These are phyloP conservation scores for Lineolata rhizophorae DNA, from an alignment of 495 filamentous ascomycete species.

Conservation along the genomic window DNA sequence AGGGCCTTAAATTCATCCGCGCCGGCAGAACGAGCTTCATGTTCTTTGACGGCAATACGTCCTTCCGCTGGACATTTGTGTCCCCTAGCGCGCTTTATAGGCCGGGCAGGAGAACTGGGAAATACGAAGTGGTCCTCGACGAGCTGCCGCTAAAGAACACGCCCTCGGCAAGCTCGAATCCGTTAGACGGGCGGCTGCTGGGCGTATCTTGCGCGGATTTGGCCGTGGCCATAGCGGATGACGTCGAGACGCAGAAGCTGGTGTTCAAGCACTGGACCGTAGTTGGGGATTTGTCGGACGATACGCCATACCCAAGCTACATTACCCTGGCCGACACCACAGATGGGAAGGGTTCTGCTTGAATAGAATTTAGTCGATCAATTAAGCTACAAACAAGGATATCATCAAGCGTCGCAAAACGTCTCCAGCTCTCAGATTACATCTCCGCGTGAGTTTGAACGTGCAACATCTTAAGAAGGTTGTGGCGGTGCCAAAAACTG, in stretches of 20 bases:
- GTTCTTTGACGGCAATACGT: conserved; percentile 13
- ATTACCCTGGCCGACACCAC: no score
- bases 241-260: conserved; percentile 11
- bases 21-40: conserved; percentile 11
- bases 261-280: conserved; percentile 15
- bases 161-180: no score
- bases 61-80: conserved; percentile 12
- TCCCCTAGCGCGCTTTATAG: conserved; percentile 9
- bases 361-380: no score
- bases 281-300: conserved; percentile 7
- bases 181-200: conserved; percentile 11
- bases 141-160: conserved; percentile 6
- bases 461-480: conserved; percentile 9
- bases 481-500: conserved; percentile 11
- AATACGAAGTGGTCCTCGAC: conserved; percentile 12
- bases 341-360: no score
- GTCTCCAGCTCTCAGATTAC: no score
- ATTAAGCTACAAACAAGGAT: no score
- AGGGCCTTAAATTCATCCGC: conserved; percentile 10
- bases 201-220: conserved; percentile 13
- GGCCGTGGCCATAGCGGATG: conserved; percentile 15
- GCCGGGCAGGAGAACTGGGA: conserved; percentile 12
- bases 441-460: conserved; percentile 11
- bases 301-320: conserved; percentile 3
- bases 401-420: no score